These are phyloP conservation scores for Boletus speciosus DNA, from an alignment of 768 basidiomycete species.

Conservation along the genomic window DNA sequence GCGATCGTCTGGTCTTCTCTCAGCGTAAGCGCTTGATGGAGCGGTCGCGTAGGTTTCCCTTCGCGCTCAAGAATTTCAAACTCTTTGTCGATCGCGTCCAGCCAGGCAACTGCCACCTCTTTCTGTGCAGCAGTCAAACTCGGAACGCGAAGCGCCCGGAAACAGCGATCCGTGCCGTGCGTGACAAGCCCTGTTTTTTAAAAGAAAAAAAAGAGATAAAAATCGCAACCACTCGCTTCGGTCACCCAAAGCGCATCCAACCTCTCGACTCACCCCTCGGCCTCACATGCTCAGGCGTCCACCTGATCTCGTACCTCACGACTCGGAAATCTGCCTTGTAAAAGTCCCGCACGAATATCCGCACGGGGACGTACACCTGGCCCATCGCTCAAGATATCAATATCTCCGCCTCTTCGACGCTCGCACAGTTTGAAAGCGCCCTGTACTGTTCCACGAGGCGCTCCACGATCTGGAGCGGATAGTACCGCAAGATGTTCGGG, in stretches of 20 bases:
- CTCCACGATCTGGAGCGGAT: slow-evolving; percentile 45
- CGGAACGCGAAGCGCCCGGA: slow-evolving; percentile 61
- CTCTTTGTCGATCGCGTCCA: slow-evolving; percentile 48
- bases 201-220: not conserved
- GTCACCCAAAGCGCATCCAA: not conserved
- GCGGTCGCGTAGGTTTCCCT: slow-evolving; percentile 28
- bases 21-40: slow-evolving; percentile 47
- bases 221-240: not conserved
- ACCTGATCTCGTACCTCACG: slow-evolving; percentile 64
- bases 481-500: slow-evolving; percentile 60
- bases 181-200: slow-evolving; percentile 56
- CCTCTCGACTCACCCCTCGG: slow-evolving; percentile 41
- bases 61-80: slow-evolving; percentile 38
- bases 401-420: slow-evolving; percentile 41
- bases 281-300: slow-evolving; percentile 61
- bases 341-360: slow-evolving; percentile 61
- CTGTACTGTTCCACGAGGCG: slow-evolving; percentile 45
- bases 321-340: slow-evolving; percentile 55
- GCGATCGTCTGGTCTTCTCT: slow-evolving; percentile 46
- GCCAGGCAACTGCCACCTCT: slow-evolving; percentile 51
- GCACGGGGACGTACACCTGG: slow-evolving; percentile 66
- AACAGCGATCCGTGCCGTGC: slow-evolving; percentile 58
- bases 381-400: slow-evolving; percentile 52
- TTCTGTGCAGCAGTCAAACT: slow-evolving; percentile 45
- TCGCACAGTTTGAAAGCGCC: slow-evolving; percentile 38